Conservation (phyloP, 2,329 filamentous ascomycete genomes). For the Onygena corvina region DNA sequence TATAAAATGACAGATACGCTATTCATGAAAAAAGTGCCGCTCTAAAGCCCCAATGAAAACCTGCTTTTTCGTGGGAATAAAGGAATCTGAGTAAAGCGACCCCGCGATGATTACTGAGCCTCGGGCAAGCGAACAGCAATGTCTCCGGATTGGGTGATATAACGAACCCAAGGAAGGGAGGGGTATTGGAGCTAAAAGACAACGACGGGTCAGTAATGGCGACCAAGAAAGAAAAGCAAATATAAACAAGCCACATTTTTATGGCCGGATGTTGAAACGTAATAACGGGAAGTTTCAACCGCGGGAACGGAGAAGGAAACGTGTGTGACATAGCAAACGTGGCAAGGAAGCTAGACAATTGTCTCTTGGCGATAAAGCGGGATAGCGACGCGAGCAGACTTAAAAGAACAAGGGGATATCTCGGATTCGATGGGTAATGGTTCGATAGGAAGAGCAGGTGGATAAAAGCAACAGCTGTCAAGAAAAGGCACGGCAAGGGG, state of each 20-base stretch:
- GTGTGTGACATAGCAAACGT: slow-evolving; percentile 6
- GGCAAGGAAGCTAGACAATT: slow-evolving; percentile 3
- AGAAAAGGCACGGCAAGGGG: neutral
- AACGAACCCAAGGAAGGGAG: slow-evolving; percentile 91
- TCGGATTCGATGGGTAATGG: neutral
- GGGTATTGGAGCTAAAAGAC: slow-evolving; percentile 81
- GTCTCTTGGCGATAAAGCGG: slow-evolving; percentile 1
- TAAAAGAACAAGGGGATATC: neutral
- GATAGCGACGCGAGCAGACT: neutral
- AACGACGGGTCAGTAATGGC: neutral
- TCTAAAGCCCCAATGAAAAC: neutral
- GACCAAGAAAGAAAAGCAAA: neutral
- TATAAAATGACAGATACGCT: neutral
- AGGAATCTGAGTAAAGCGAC: neutral
- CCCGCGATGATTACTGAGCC: slow-evolving; percentile 47
- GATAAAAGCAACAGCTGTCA: neutral
- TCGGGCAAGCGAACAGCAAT: slow-evolving; percentile 94
- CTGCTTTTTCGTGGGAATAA: neutral
- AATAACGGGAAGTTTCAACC: neutral
- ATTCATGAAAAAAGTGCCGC: neutral
- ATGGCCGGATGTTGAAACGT: neutral
- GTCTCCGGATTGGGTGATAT: slow-evolving; percentile 96
- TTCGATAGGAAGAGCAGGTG: neutral
- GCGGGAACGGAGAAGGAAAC: neutral
- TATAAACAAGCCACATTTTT: neutral